Conservation (phyloP, 2,329 filamentous ascomycete genomes). For the Fusarium nematophilum region DNA sequence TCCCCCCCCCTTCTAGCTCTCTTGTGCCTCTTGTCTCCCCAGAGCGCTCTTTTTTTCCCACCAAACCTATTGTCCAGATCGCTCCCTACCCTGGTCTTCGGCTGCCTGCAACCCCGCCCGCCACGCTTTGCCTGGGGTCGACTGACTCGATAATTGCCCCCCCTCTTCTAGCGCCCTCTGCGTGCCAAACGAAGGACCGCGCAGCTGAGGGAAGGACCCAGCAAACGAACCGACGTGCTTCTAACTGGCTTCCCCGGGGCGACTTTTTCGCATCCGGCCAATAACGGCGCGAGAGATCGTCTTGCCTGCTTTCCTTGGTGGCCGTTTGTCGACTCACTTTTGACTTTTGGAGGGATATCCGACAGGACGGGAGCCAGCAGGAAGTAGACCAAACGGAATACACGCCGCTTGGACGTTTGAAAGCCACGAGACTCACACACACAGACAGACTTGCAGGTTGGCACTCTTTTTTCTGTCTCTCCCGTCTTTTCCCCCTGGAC, state of each 20-base stretch:
- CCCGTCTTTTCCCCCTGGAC: constrained; percentile 12
- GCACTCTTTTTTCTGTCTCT: constrained; percentile 34
- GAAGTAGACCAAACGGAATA: constrained; percentile 40
- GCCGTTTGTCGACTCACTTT: constrained; percentile 17
- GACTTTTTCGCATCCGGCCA: constrained; percentile 19
- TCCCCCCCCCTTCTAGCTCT: background rate
- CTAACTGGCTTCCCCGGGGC: constrained; percentile 23
- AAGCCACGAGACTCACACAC: constrained; percentile 17
- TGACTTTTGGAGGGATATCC: constrained; percentile 12
- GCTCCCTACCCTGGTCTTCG: constrained; percentile 11
- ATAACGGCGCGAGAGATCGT: constrained; percentile 14
- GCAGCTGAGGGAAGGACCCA: constrained; percentile 36
- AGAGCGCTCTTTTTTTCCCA: constrained; percentile 18
- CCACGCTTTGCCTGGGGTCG: constrained; percentile 32
- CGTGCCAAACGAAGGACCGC: constrained; percentile 19
- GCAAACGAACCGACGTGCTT: constrained; percentile 22
- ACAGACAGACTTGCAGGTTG: constrained; percentile 23
- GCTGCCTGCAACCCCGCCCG: constrained; percentile 19
- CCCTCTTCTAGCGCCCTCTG: constrained; percentile 30
- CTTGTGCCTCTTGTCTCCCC: constrained; percentile 5
- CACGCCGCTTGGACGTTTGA: constrained; percentile 24
- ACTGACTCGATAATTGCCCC: constrained; percentile 39
- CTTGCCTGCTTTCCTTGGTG: constrained; percentile 22
- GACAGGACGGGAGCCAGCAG: constrained; percentile 15
- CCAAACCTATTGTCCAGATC: constrained; percentile 15